phyloP scores from a whole-genome alignment of 2,329 filamentous ascomycete species.

The Ascochyta clinopodiicola region DNA sequence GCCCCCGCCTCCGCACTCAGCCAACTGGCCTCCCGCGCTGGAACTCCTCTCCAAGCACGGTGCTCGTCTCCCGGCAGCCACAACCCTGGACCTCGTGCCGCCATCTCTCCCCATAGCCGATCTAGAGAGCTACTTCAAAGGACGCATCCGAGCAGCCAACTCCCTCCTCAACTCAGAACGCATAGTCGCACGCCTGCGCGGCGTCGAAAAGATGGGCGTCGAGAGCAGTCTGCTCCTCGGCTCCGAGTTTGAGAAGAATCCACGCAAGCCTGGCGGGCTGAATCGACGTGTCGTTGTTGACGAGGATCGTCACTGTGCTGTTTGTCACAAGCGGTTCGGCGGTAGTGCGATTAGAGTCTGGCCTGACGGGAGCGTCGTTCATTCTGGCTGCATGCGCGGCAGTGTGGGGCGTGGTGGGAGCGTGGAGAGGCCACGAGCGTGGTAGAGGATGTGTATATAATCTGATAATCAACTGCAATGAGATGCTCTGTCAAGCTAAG shows the following conservation, averaged over 20 bases:
- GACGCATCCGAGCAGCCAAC: constrained; percentile 86
- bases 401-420: constrained; percentile 31
- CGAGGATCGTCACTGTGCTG: constrained; percentile 88
- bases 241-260: constrained; percentile 64
- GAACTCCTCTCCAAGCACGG: constrained; percentile 91
- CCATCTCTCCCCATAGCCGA: constrained; percentile 77
- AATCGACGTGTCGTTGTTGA: constrained; percentile 77
- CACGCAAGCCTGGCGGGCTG: constrained; percentile 58
- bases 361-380: constrained; percentile 67
- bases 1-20: constrained; percentile 74
- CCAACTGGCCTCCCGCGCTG: constrained; percentile 79
- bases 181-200: constrained; percentile 77
- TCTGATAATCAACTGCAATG: no score
- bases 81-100: constrained; percentile 85
- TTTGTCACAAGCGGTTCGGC: constrained; percentile 92
- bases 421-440: constrained; percentile 8
- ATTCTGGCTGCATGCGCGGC: constrained; percentile 56
- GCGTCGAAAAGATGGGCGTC: constrained; percentile 78
- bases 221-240: constrained; percentile 78
- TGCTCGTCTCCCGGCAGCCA: constrained; percentile 84
- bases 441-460: neutral
- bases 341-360: constrained; percentile 90
- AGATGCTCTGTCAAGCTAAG: neutral
- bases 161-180: constrained; percentile 80
- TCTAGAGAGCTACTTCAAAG: constrained; percentile 88